These are phyloP conservation scores for Salmacisia buchloeana DNA, from an alignment of 1,284 basidiomycete species.

Conservation along the genomic window DNA sequence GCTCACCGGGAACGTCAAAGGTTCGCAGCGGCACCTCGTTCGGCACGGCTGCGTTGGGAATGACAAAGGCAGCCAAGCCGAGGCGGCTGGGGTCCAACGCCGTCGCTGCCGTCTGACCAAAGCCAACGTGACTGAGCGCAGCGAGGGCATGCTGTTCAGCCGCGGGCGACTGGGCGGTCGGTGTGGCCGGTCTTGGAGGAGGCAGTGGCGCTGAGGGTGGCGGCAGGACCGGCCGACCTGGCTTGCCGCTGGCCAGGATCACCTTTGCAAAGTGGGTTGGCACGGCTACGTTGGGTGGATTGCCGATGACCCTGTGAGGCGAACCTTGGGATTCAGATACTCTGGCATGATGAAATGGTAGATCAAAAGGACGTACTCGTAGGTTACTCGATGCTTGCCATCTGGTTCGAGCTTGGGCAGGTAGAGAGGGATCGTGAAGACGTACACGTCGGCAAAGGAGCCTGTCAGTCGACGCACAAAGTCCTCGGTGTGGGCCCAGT, in stretches of 20 bases:
- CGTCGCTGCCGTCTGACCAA: no score
- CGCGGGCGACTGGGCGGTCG: neutral
- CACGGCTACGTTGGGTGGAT: conserved; percentile 79
- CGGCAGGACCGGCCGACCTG: conserved; percentile 31
- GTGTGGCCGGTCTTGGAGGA: neutral
- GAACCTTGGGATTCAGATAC: neutral
- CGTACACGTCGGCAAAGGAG: conserved; percentile 85
- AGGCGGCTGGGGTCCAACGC: conserved; percentile 6
- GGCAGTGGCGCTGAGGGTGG: conserved; percentile 56
- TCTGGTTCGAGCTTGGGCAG: conserved; percentile 68
- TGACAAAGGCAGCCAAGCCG: conserved; percentile 41
- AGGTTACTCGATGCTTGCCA: conserved; percentile 87
- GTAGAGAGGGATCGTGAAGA: conserved; percentile 97
- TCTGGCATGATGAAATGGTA: conserved; percentile 3
- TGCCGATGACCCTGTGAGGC: conserved; percentile 75
- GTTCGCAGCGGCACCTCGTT: conserved; percentile 40
- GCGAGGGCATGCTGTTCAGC: neutral
- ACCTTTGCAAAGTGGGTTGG: conserved; percentile 99
- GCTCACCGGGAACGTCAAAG: conserved; percentile 37
- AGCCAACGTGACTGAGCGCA: neutral
- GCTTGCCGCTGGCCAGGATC: conserved; percentile 60
- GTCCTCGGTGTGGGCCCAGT: conserved; percentile 77
- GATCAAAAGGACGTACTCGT: conserved; percentile 52
- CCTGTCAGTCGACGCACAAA: conserved; percentile 85
- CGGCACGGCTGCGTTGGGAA: conserved; percentile 48